phyloP scores from a whole-genome alignment of 2,329 filamentous ascomycete species.

The Curvularia verruculosa region DNA sequence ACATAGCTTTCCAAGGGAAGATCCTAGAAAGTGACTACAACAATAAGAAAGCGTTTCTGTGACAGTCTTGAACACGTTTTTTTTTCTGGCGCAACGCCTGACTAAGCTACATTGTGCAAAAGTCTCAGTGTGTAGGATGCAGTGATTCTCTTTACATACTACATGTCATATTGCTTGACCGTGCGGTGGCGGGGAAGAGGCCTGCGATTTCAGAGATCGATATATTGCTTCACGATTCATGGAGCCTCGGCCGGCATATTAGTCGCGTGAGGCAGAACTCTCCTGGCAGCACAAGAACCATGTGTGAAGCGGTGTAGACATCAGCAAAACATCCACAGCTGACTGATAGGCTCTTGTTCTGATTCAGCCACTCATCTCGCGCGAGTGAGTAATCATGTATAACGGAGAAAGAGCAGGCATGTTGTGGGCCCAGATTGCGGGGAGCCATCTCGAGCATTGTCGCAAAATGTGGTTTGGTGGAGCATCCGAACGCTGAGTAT shows the following conservation, averaged over 20 bases:
- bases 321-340: neutral
- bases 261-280: neutral
- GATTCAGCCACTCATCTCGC: neutral
- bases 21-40: neutral
- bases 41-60: neutral
- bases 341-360: neutral
- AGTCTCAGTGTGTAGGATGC: neutral
- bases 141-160: neutral
- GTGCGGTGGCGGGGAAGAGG: neutral
- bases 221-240: neutral
- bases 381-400: neutral
- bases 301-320: neutral
- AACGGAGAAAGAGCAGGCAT: constrained; percentile 52
- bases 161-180: neutral
- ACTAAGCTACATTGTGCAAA: neutral
- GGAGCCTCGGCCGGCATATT: neutral
- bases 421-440: neutral
- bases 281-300: neutral
- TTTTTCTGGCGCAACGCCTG: neutral
- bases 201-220: neutral
- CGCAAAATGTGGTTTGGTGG: neutral
- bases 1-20: neutral
- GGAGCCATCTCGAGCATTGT: neutral
- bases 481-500: neutral
- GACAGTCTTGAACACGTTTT: neutral